phyloP scores from a whole-genome alignment of 495 filamentous ascomycete species.

The Hypoxylon perforatum region DNA sequence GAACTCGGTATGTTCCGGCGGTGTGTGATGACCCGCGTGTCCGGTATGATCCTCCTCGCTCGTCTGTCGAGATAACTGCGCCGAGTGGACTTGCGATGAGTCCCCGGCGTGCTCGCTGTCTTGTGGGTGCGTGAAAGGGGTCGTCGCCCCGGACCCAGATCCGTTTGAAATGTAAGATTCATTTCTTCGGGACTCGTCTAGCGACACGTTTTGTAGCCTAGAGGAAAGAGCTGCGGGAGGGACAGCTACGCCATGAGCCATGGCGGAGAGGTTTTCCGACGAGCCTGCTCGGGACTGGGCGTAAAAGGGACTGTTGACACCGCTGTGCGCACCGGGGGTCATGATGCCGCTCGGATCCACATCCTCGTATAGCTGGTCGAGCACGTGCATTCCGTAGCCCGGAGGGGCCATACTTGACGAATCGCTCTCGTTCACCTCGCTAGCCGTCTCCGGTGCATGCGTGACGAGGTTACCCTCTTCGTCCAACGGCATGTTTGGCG shows the following conservation, averaged over 20 bases:
- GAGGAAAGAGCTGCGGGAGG: constrained; percentile 71
- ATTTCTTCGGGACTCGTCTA: constrained; percentile 51
- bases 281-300: constrained; percentile 81
- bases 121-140: constrained; percentile 43
- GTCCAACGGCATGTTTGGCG: constrained; percentile 85
- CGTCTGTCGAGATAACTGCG: constrained; percentile 64
- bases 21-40: constrained; percentile 62
- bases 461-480: constrained; percentile 78
- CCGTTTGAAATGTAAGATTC: constrained; percentile 48
- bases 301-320: constrained; percentile 79
- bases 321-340: constrained; percentile 77
- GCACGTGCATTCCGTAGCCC: constrained; percentile 83
- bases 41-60: constrained; percentile 67
- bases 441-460: constrained; percentile 58
- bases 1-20: constrained; percentile 71
- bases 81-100: constrained; percentile 46
- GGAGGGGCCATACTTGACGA: constrained; percentile 75
- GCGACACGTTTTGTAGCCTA: constrained; percentile 69
- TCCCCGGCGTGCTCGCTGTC: constrained; percentile 43
- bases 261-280: constrained; percentile 74
- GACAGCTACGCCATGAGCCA: constrained; percentile 60
- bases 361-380: constrained; percentile 90
- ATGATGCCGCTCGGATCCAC: constrained; percentile 79
- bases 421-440: constrained; percentile 43
- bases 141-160: constrained; percentile 44